Evolutionary conservation across 2,329 filamentous ascomycete species (phyloP).

Genomic region (Penicillium sp.): DNA sequence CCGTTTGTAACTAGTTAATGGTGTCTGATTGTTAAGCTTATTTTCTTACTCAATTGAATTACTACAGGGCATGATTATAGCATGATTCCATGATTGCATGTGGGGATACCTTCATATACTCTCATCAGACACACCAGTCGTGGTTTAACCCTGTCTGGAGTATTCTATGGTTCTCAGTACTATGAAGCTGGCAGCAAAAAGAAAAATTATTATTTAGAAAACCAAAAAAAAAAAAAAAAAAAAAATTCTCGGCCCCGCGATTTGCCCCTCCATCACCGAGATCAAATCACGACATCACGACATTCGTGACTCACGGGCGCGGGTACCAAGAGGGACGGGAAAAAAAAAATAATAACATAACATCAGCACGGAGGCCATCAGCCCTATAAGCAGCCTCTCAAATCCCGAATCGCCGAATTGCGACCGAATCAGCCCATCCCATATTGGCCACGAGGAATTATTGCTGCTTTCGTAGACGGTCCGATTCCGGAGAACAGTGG

Average conservation of each 20-base stretch:
- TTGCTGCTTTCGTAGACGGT: conserved; percentile 5
- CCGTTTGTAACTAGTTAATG: no score
- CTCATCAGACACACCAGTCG: background rate
- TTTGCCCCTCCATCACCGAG: conserved; percentile 15
- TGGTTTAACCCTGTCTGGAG: background rate
- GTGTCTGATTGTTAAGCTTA: background rate
- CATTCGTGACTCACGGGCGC: conserved; percentile 6
- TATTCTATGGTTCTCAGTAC: background rate
- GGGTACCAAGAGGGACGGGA: background rate
- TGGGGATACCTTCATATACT: background rate
- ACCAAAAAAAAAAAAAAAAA: conserved; percentile 10
- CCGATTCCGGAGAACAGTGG: conserved; percentile 22
- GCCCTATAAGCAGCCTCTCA: background rate
- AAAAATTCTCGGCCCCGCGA: conserved; percentile 19
- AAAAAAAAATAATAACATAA: background rate
- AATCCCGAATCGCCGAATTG: conserved; percentile 4
- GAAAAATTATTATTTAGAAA: conserved; percentile 6
- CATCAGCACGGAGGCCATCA: background rate
- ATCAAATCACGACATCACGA: conserved; percentile 6
- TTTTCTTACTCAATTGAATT: background rate
- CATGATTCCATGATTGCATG: no score
- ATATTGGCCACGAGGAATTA: background rate
- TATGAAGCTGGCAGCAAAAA: background rate
- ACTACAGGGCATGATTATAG: background rate
- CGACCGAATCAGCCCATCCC: background rate